Evolutionary conservation across 139 green algal genomes (phyloP).

Genomic region (Chlamydomonas asymmetrica): DNA sequence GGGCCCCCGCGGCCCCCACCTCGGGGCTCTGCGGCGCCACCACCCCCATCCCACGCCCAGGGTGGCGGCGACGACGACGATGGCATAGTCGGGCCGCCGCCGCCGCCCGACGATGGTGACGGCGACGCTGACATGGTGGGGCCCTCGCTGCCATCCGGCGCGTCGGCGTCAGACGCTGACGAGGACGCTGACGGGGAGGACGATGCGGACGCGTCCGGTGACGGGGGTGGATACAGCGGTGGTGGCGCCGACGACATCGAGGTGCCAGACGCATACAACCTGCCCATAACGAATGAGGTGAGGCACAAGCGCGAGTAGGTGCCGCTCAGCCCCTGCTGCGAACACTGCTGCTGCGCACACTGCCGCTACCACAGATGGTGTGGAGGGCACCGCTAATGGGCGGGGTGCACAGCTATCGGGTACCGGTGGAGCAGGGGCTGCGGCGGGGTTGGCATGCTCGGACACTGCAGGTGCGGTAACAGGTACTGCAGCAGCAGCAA

Average conservation of each 20-base stretch:
- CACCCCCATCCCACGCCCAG: no score
- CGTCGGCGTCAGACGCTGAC: neutral
- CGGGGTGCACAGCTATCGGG: neutral
- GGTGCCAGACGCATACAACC: constrained; percentile 54
- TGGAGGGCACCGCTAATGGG: neutral
- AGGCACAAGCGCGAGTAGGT: neutral
- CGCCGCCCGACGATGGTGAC: neutral
- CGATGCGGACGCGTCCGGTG: neutral
- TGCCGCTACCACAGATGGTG: neutral
- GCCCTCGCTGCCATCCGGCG: neutral
- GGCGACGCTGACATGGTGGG: neutral
- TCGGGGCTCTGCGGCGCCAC: neutral
- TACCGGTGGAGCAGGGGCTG: neutral
- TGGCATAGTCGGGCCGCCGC: no score
- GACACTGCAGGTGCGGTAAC: no score
- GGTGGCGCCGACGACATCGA: constrained; percentile 27
- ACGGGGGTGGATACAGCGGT: constrained; percentile 1
- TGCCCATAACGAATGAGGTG: constrained; percentile 75
- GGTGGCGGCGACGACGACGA: no score
- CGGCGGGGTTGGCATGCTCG: neutral
- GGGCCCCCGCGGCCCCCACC: neutral
- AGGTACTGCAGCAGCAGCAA: no score
- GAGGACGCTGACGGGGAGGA: constrained; percentile 1
- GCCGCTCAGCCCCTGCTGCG: neutral
- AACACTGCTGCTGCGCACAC: neutral